Base-by-base conservation (phyloP, 495 filamentous ascomycete genomes). In the Lepraria neglecta region DNA sequence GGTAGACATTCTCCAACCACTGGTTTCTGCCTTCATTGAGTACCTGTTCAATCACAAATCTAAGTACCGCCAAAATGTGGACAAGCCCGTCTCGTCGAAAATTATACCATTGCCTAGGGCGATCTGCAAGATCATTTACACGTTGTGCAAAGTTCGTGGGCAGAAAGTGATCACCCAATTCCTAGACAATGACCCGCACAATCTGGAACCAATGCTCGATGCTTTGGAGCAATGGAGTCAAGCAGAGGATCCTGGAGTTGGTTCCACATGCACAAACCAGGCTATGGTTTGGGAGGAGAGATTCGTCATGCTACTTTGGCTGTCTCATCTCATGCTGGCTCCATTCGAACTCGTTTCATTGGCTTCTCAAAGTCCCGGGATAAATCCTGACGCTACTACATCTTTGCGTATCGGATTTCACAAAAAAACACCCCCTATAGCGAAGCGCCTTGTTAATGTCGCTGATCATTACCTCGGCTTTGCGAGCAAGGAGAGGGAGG, bases 91-190 rank as follows among this genome's bases (percentile, higher is more conserved):
- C 19, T 64, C 85, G 71, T 65, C 45, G 5, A 31, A 44, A 7
- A 10, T 82, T 3, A 74, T 76, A 59, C 78, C 87, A 0, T 72
- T 90, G 6, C 82, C 85, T 15, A 81, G 82, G 58, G 90, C 88
- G 27, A 81, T 95, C 54, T 87, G 85, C 70, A 82, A 78, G 62
- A 74, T 97, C 15, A 74, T 99, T 15, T 96, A 97, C 71, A 88
- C 86, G 1, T 84, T 97, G 59, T 97, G 91, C 80, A 99, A 99
- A 71, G 84, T 97, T 59, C 83, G 94, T 52, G 94, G 94, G 28
- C 84, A 90, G 70, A 97, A 97, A 68, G 87, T 97, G 21, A 88
- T 97, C 63, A 84, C 86, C 57, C 79, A 90, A 28, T 97, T 97
- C 71, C 76, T 97, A 38, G 89, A 88, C 66, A 92, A 92, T 68